Base-by-base conservation (phyloP, 2,329 filamentous ascomycete species). In the Hymenoscyphus occultus region DNA sequence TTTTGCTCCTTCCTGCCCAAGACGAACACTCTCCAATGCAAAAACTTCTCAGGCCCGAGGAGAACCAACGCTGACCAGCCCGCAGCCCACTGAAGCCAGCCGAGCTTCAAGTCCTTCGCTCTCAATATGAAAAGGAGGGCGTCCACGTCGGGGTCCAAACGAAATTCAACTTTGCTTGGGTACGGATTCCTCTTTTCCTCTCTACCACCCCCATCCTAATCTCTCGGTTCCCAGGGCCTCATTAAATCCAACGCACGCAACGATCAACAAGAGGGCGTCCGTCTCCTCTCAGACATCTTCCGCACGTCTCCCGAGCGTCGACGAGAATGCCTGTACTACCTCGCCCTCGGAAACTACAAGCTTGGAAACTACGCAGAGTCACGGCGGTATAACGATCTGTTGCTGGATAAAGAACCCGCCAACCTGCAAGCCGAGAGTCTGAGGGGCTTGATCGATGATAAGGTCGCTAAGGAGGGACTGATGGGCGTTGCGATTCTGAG, bases 161-260 rank as follows among this genome's bases (percentile, higher is more conserved):
- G 68, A 98, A 98, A 78, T 99, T 99, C 86, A 99, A 99, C 87
- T 98, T 94, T 78, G 94, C 95, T 76, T 99, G 95, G 95, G 93
- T 96, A 86, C 64, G 82, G 72, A 45, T 39, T 62, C 28, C 28
- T 59, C 10, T 14, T 60, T 28, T 10, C 35, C 14, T 9, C 19
- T 19, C 9, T 22, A 7, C 19, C n/a, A 22, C 9, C 61, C 59
- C n/a, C 64, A n/a, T 60, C 70, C 14, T 68, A 51, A 57, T 12
- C 35, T 16, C 59, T 13, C 39, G 48, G 35, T 35, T 13, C 0
- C 22, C 68, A 96, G 93, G 95, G 95, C 71, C 86, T 99, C 71
- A 97, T 99, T 74, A 99, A 98, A 83, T 97, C 94, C 68, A 88
- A 87, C 76, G 80, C 83, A 61, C 91, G 95, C 71, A 78, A 83